Evolutionary conservation across 179 eudicot genomes (phyloP).

Genomic region (Kewa caespitosa): DNA sequence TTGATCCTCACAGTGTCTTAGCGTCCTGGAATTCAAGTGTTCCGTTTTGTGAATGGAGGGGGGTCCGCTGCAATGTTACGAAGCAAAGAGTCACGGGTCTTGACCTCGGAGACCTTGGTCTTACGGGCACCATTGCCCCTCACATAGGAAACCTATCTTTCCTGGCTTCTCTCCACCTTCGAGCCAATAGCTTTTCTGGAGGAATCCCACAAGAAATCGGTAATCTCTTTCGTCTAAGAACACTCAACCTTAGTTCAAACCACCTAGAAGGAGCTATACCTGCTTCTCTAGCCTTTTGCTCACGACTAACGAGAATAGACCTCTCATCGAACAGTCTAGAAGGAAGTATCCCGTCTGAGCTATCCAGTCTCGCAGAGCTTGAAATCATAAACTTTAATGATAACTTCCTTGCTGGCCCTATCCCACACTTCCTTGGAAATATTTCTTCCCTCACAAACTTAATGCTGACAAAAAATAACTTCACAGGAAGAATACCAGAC

Average conservation of each 20-base stretch:
- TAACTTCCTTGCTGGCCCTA: conserved; percentile 27
- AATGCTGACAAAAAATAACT: conserved; percentile 14
- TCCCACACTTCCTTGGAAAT: conserved; percentile 22
- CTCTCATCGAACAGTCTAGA: conserved; percentile 20
- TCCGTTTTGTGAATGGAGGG: conserved; percentile 30
- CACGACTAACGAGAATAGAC: conserved; percentile 8
- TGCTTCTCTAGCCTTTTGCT: conserved; percentile 21
- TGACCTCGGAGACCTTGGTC: conserved; percentile 21
- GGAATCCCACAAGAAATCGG: conserved; percentile 22
- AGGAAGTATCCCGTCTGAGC: conserved; percentile 26
- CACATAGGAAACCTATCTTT: conserved; percentile 33
- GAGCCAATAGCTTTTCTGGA: conserved; percentile 20
- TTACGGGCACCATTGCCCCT: conserved; percentile 25
- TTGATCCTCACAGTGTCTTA: conserved; percentile 27
- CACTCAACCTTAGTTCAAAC: conserved; percentile 20
- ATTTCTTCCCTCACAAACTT: conserved; percentile 22
- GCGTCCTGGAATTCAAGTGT: conserved; percentile 19
- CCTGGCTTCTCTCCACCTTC: conserved; percentile 23
- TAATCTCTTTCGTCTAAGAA: conserved; percentile 20
- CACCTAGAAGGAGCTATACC: conserved; percentile 27
- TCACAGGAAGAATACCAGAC: conserved; percentile 23
- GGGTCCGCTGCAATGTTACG: conserved; percentile 22
- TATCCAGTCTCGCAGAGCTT: conserved; percentile 26
- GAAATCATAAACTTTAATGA: conserved; percentile 3
- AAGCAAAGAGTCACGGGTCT: conserved; percentile 29